Base-by-base conservation (phyloP, 2,329 filamentous ascomycete species). In the Didymella glomerata region DNA sequence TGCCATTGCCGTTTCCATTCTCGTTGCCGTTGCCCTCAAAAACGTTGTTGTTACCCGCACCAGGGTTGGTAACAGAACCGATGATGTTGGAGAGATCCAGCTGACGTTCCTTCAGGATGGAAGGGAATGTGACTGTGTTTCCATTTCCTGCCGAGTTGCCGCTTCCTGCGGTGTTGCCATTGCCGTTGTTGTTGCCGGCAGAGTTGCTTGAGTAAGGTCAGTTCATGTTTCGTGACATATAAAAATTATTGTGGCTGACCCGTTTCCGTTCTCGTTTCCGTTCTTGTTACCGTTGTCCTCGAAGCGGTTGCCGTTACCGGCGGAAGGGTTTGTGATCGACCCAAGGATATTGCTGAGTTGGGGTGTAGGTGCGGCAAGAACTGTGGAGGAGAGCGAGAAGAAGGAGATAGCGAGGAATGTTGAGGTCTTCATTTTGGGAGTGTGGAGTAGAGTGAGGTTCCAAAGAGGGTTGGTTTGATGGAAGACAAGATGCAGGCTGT, bases 301-400 rank as follows among this genome's bases (percentile, higher is more conserved):
- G 36, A 63, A 55, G 2, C 13, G 6, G 38, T 63, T 63, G 30
- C 36, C 28, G 24, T 49, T 61, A 6, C 46, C 57, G 13, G 51
- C 61, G 9, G 30, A 44, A 6, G 61, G 57, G 22, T 50, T 56
- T 14, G 52, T 61, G 24, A 61, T 54, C 4, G 58, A 62, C 18
- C 58, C 60, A 14, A 63, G 22, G 42, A 62, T 49, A 48, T 49
- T 62, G 24, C 30, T 49, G 22, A 62, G 24, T 38, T 65, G 57
- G 10, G 63, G 63, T 24, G 56, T 60, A 25, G 66, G 66, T 3
- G 66, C 66, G 14, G 63, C 48, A n/a, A 64, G 38, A 18, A 66
- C 63, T 24, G 65, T 60, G 27, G 64, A 57, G 22, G 61, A 57
- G 47, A 68, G 53, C 27, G 61, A 60, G 42, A 64, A 57, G 46